These are phyloP conservation scores for Jatropha multifida DNA, from an alignment of 441 rosid species.

Conservation along the genomic window DNA sequence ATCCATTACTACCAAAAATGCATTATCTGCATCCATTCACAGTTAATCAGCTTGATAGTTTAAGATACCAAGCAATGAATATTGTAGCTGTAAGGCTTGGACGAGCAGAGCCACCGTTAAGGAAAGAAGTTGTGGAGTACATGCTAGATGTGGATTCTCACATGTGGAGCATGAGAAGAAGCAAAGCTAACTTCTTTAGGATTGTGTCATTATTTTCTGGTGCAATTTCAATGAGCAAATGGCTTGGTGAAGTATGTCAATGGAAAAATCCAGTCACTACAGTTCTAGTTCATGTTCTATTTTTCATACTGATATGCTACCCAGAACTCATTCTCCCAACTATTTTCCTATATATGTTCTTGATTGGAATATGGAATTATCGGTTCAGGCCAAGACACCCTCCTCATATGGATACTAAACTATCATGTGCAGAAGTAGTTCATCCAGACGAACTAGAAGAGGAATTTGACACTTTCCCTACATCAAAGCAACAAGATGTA, in stretches of 20 bases:
- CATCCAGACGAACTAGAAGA: slow-evolving; percentile 88
- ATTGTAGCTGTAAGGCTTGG: slow-evolving; percentile 77
- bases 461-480: slow-evolving; percentile 86
- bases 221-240: slow-evolving; percentile 60
- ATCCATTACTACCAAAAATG: slow-evolving; percentile 87
- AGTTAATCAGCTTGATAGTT: slow-evolving; percentile 73
- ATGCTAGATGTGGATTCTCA: slow-evolving; percentile 93
- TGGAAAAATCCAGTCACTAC: slow-evolving; percentile 89
- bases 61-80: slow-evolving; percentile 87
- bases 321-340: slow-evolving; percentile 89
- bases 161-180: slow-evolving; percentile 98
- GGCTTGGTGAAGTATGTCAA: slow-evolving; percentile 79
- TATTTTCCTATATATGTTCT: slow-evolving; percentile 69
- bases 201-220: slow-evolving; percentile 70
- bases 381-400: slow-evolving; percentile 78
- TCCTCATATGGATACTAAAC: slow-evolving; percentile 81
- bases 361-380: slow-evolving; percentile 83
- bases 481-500: slow-evolving; percentile 56
- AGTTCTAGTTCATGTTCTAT: slow-evolving; percentile 65
- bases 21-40: slow-evolving; percentile 88
- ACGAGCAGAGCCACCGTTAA: slow-evolving; percentile 92
- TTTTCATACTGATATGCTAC: slow-evolving; percentile 66
- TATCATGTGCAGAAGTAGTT: slow-evolving; percentile 81
- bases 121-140: slow-evolving; percentile 88
- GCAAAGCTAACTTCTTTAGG: slow-evolving; percentile 88